phyloP scores from a whole-genome alignment of 2,329 filamentous ascomycete genomes.

The Alternaria infectoria region DNA sequence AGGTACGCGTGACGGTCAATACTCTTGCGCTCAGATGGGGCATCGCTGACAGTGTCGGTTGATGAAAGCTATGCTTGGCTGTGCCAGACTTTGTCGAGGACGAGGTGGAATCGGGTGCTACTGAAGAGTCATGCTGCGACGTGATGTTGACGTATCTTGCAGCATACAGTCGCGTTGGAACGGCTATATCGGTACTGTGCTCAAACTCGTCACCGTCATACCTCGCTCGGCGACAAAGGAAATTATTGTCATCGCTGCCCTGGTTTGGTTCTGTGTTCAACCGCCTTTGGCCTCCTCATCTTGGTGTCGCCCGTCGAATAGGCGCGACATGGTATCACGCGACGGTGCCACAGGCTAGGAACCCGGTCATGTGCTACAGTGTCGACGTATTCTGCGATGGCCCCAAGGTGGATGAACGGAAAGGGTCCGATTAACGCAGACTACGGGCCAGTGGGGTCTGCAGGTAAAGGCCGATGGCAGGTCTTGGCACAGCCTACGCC shows the following conservation, averaged over 20 bases:
- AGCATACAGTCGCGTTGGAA: background rate
- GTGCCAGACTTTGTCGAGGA: background rate
- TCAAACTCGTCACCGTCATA: background rate
- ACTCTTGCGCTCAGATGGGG: background rate
- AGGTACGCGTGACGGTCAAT: background rate
- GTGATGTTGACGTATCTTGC: background rate
- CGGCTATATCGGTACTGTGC: background rate
- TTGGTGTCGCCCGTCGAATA: background rate
- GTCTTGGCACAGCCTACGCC: slow-evolving; percentile 6
- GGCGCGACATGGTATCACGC: background rate
- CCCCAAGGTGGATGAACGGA: background rate
- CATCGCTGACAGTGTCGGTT: background rate
- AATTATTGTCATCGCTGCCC: background rate
- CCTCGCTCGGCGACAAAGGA: background rate
- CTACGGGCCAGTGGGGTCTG: slow-evolving; percentile 1
- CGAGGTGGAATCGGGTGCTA: background rate
- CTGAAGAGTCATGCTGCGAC: background rate
- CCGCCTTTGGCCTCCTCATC: background rate
- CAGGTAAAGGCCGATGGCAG: background rate
- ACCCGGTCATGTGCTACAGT: background rate
- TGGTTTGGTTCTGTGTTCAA: background rate
- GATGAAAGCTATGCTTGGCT: background rate
- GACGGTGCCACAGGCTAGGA: background rate
- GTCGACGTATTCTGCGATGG: background rate
- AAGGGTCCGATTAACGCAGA: slow-evolving; percentile 4